Percentiles rank a stretch among this genome's conserved stretches.
These are phyloP conservation scores for Panaeolus papilionaceus DNA, from an alignment of 768 basidiomycete genomes.

Conservation along the genomic window DNA sequence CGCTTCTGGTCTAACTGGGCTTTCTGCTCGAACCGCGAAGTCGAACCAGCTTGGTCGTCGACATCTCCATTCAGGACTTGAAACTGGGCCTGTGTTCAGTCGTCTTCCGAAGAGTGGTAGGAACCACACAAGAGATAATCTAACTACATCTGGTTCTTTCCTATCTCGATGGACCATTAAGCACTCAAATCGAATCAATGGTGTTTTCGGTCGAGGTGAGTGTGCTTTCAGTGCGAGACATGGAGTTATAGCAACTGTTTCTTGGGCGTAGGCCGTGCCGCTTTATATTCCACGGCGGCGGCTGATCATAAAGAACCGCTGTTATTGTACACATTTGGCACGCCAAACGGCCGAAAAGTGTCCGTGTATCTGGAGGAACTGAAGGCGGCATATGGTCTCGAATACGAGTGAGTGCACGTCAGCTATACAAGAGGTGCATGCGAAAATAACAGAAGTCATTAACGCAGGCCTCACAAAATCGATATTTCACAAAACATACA, in stretches of 20 bases:
- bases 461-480: slow-evolving; percentile 52
- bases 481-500: slow-evolving; percentile 54
- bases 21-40: background rate
- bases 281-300: slow-evolving; percentile 1
- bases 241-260: background rate
- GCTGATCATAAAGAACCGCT: slow-evolving; percentile 24
- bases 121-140: background rate
- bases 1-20: background rate
- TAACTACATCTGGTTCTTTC: background rate
- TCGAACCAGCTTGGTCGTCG: background rate
- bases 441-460: background rate
- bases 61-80: background rate
- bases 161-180: background rate
- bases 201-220: background rate
- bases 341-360: slow-evolving; percentile 63
- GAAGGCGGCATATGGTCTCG: slow-evolving; percentile 41
- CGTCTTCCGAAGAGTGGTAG: background rate
- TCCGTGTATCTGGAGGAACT: slow-evolving; percentile 69
- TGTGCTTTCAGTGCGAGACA: background rate
- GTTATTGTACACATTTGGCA: slow-evolving; percentile 50
- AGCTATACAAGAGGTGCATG: background rate
- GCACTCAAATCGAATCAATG: background rate
- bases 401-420: slow-evolving; percentile 37
- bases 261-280: background rate
- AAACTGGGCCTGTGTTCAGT: background rate